A percentile compares a stretch with the other conserved stretches of the same genome.
Conservation (phyloP, 371 early-diverging fungal genomes). For the Mucor circinelloides region DNA sequence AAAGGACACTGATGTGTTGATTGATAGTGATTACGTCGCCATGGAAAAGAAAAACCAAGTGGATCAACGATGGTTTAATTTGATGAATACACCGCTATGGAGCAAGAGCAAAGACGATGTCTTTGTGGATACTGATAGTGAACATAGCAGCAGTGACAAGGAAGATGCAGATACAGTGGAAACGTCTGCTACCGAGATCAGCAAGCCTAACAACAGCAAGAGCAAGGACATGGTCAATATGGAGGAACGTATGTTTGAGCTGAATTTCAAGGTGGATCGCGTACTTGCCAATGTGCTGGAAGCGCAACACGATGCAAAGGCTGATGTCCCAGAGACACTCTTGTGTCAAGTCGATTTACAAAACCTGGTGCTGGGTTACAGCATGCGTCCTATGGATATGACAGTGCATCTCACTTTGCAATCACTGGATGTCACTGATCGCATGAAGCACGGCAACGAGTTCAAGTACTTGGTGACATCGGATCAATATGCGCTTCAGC, state of each 20-base stretch:
- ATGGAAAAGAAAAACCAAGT: conserved; percentile 9
- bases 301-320: conserved; percentile 27
- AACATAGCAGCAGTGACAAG: conserved; percentile 28
- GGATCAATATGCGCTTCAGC: conserved; percentile 35
- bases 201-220: conserved; percentile 26
- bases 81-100: conserved; percentile 45
- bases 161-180: conserved; percentile 19
- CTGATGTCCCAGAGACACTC: conserved; percentile 42
- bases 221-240: conserved; percentile 6
- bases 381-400: conserved; percentile 76
- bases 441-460: conserved; percentile 61
- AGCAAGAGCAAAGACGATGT: conserved; percentile 24
- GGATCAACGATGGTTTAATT: conserved; percentile 31
- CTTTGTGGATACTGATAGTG: conserved; percentile 37
- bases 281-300: conserved; percentile 67
- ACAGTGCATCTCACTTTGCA: conserved; percentile 72
- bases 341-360: conserved; percentile 77
- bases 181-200: conserved; percentile 20
- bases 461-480: conserved; percentile 74
- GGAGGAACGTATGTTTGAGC: conserved; percentile 50
- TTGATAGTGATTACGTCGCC: neutral
- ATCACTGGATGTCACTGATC: conserved; percentile 80
- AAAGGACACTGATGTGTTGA: neutral
- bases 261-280: conserved; percentile 74
- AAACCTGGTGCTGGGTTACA: conserved; percentile 69